Conservation (phyloP, 331 rosid species). For the Malus hybrid region DNA sequence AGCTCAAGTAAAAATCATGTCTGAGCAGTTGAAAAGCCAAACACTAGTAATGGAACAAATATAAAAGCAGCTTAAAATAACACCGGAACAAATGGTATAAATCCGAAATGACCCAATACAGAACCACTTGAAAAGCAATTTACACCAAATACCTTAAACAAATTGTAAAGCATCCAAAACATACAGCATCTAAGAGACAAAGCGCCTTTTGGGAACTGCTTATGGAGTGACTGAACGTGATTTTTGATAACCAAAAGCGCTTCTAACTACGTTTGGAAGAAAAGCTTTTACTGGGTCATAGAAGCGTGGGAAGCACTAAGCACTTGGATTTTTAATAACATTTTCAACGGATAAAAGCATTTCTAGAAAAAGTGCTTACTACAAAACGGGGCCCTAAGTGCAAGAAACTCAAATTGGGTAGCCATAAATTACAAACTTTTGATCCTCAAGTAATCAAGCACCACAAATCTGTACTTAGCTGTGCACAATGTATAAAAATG, state of each 20-base stretch:
- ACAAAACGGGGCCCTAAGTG: background rate
- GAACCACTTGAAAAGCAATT: background rate
- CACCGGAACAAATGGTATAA: background rate
- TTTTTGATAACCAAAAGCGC: background rate
- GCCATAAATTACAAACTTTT: background rate
- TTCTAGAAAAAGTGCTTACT: background rate
- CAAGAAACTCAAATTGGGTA: background rate
- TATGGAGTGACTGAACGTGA: background rate
- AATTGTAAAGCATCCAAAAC: background rate
- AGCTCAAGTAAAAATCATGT: background rate
- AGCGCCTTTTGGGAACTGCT: background rate
- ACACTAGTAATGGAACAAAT: background rate
- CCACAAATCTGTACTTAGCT: background rate
- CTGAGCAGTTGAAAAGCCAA: background rate
- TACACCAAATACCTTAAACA: background rate
- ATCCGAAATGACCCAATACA: background rate
- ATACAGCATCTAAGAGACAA: background rate
- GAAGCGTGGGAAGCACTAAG: background rate
- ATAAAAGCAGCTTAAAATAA: background rate
- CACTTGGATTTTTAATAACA: background rate
- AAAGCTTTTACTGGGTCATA: background rate
- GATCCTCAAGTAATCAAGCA: background rate
- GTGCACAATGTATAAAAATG: background rate
- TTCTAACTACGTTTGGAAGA: background rate
- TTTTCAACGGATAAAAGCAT: background rate